These are phyloP conservation scores for Saxophila tyrrhenica DNA, from an alignment of 495 filamentous ascomycete genomes.

Conservation along the genomic window DNA sequence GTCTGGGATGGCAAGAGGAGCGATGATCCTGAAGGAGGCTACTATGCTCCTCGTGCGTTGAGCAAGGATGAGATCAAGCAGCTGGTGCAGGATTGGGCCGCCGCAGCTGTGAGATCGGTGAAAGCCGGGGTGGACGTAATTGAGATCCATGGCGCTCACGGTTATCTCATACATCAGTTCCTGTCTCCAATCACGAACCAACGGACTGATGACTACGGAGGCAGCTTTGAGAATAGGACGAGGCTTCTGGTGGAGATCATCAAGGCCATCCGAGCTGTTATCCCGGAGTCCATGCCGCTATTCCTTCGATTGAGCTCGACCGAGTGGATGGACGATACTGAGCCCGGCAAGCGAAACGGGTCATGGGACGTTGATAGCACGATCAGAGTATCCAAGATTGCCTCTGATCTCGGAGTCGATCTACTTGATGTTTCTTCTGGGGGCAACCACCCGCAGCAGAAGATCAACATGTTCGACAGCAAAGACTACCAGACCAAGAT, in stretches of 20 bases:
- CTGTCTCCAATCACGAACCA: constrained; percentile 21
- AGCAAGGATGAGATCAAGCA: constrained; percentile 50
- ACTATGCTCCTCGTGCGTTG: constrained; percentile 44
- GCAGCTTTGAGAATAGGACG: constrained; percentile 34
- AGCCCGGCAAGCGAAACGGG: constrained; percentile 34
- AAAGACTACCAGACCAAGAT: constrained; percentile 54
- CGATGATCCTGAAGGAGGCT: constrained; percentile 6
- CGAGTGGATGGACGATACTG: constrained; percentile 57
- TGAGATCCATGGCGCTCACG: constrained; percentile 32
- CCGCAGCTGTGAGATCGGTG: constrained; percentile 48
- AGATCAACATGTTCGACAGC: constrained; percentile 38
- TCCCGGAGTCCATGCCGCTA: constrained; percentile 52
- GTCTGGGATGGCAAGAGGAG: constrained; percentile 10
- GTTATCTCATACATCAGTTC: constrained; percentile 31
- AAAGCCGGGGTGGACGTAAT: constrained; percentile 60
- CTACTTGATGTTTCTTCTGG: constrained; percentile 64
- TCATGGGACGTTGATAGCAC: constrained; percentile 57
- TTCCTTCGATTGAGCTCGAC: constrained; percentile 59
- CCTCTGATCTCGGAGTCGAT: constrained; percentile 58
- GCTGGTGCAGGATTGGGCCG: constrained; percentile 49
- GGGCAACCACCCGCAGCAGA: constrained; percentile 51
- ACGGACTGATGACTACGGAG: constrained; percentile 46
- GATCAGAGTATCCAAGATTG: constrained; percentile 48
- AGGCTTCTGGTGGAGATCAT: constrained; percentile 42
- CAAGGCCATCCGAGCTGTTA: constrained; percentile 39